Base-by-base conservation (phyloP, 225 moss, liverwort and hornwort genomes). In the Straminergon stramineum region DNA sequence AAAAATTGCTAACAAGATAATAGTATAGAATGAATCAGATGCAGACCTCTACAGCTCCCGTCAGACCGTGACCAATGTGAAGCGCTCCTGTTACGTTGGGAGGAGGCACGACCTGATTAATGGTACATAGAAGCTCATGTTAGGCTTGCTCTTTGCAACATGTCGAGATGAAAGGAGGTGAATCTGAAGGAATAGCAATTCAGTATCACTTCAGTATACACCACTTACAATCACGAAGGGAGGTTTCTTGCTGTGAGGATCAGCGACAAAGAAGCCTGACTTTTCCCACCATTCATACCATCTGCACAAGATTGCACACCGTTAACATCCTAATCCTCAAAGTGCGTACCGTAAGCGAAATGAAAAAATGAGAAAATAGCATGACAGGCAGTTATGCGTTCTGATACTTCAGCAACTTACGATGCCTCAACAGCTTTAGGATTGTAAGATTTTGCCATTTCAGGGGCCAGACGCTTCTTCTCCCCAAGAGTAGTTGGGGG, bases 261-360 rank as follows among this genome's bases (percentile, higher is more conserved):
- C 95, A 28, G 97, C 96, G 31, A 91, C 86, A 81, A 99, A 99
- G 85, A 87, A 96, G 20, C 98, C 97, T n/a, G 93, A 91, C 79
- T 96, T 94, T 81, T 99, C 98, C 98, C 98, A 99, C 97, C 97
- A 99, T 81, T 95, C 95, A 68, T 97, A 98, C 98, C 97, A 98
- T 88, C 97, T 97, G 94, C 92, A 91, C 62, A 71, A 79, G n/a
- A 88, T 61, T 61, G 75, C 74, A 68, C 83, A 89, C 71, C n/a
- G 45, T 91, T 45, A 75, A 81, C 48, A 87, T 60, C 74, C 79
- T 79, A 83, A 68, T 86, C 43, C 51, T 57, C 41, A 28, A 60
- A 23, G 39, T 23, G 62, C 34, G 14, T 63, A 70, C n/a, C 51
- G 12, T 31, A 64, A 77, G 19, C 37, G 41, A 35, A 43, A 79